A percentile compares a stretch with the other conserved stretches of the same genome.
These are phyloP conservation scores for Rosa chinensis DNA, from an alignment of 306 rosid species.

Conservation along the genomic window DNA sequence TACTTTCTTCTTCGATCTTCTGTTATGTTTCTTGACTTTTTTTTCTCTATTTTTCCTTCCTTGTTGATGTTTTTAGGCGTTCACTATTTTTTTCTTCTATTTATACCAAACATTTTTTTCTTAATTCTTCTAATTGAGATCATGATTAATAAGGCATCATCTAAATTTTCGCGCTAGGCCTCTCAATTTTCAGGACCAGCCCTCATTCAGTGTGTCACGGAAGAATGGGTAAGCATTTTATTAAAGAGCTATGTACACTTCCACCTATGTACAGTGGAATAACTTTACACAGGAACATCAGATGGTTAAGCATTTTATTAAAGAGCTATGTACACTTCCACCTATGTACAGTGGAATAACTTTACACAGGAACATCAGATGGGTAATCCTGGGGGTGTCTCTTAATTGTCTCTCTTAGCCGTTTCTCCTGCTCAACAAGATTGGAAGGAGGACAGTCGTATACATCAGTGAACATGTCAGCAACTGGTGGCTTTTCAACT, in stretches of 20 bases:
- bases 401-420: constrained; percentile 54
- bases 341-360: background rate
- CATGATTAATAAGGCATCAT: too few species aligned
- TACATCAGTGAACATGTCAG: constrained; percentile 74
- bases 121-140: too few species aligned
- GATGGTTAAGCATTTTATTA: constrained; percentile 27
- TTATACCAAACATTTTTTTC: too few species aligned
- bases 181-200: too few species aligned
- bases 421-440: constrained; percentile 73
- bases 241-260: background rate
- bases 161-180: too few species aligned
- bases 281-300: constrained; percentile 47
- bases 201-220: too few species aligned
- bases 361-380: constrained; percentile 49
- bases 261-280: background rate
- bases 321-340: background rate
- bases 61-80: too few species aligned
- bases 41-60: too few species aligned
- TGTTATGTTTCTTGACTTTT: too few species aligned
- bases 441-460: constrained; percentile 69
- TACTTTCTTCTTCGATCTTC: too few species aligned
- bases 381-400: constrained; percentile 67
- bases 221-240: too few species aligned
- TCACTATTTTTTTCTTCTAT: too few species aligned
- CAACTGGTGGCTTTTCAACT: constrained; percentile 64